These are phyloP conservation scores for Taxawa tesnikishii DNA, from an alignment of 2,329 filamentous ascomycete genomes.

Conservation along the genomic window DNA sequence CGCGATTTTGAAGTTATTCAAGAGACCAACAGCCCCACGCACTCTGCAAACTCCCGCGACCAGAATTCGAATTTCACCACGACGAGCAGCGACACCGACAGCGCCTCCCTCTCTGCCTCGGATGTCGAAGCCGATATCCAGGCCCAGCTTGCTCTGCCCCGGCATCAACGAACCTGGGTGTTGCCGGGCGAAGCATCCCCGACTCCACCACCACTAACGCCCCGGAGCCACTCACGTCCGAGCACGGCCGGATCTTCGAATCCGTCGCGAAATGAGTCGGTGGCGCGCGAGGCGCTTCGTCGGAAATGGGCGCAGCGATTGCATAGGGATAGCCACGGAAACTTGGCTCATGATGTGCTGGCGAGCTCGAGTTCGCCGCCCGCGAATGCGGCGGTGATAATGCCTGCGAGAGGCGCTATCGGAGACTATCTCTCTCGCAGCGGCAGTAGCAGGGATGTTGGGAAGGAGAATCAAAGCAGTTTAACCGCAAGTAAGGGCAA, in stretches of 20 bases:
- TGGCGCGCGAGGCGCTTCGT: slow-evolving; percentile 2
- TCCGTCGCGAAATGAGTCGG: background rate
- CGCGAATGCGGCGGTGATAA: background rate
- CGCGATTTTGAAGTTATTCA: no score
- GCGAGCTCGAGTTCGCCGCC: background rate
- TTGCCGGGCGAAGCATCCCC: slow-evolving; percentile 20
- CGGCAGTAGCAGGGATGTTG: slow-evolving; percentile 5
- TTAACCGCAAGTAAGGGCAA: slow-evolving; percentile 4
- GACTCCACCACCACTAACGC: slow-evolving; percentile 18
- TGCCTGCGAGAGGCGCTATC: background rate
- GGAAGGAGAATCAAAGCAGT: background rate
- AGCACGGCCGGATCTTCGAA: background rate
- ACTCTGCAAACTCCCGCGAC: no score
- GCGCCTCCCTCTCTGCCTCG: no score
- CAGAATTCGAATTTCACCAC: no score
- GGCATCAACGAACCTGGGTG: slow-evolving; percentile 18
- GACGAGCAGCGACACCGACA: no score
- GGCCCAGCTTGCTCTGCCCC: slow-evolving; percentile 15
- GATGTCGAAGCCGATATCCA: slow-evolving; percentile 5
- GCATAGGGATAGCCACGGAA: slow-evolving; percentile 9
- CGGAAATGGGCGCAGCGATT: slow-evolving; percentile 4
- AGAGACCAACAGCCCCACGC: no score
- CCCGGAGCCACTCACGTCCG: slow-evolving; percentile 2
- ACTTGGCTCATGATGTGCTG: slow-evolving; percentile 6
- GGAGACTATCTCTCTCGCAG: slow-evolving; percentile 12